Percentiles rank a stretch among this genome's conserved stretches.
phyloP scores from a whole-genome alignment of 805 yeast genomes.

The Saccharomyces cerevisiae region DNA sequence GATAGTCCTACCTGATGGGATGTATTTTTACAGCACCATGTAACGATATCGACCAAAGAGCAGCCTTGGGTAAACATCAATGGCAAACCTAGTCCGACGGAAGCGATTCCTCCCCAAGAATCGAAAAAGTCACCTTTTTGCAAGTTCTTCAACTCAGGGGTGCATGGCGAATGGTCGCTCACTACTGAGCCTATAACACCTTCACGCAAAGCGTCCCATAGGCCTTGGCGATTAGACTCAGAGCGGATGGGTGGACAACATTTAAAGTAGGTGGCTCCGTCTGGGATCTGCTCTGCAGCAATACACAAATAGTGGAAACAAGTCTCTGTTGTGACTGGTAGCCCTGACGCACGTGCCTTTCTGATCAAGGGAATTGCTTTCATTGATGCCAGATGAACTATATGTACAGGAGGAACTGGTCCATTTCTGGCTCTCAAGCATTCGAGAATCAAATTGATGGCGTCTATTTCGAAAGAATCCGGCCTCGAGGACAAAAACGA shows the following conservation, averaged over 20 bases:
- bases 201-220: constrained; percentile 71
- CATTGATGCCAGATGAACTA: constrained; percentile 83
- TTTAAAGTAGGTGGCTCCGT: constrained; percentile 74
- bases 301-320: constrained; percentile 87
- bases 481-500: constrained; percentile 82
- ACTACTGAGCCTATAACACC: constrained; percentile 76
- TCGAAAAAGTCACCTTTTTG: constrained; percentile 78
- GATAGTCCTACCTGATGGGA: constrained; percentile 76
- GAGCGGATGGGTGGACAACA: constrained; percentile 93
- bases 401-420: constrained; percentile 62
- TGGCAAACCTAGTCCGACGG: constrained; percentile 86
- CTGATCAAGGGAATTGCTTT: constrained; percentile 69
- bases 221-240: constrained; percentile 55
- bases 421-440: constrained; percentile 41
- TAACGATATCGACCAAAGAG: constrained; percentile 51
- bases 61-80: constrained; percentile 69
- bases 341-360: constrained; percentile 49
- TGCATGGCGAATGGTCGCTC: constrained; percentile 93
- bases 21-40: constrained; percentile 79
- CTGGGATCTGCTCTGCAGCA: constrained; percentile 67
- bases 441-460: constrained; percentile 62
- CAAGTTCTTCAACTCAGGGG: constrained; percentile 79
- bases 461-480: constrained; percentile 77
- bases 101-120: constrained; percentile 96
- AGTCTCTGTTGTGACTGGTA: constrained; percentile 80